Evolutionary conservation across 306 rosid species (phyloP), one percentile per base, ranked within the genome.

Genomic region (Delonix regia): DNA sequence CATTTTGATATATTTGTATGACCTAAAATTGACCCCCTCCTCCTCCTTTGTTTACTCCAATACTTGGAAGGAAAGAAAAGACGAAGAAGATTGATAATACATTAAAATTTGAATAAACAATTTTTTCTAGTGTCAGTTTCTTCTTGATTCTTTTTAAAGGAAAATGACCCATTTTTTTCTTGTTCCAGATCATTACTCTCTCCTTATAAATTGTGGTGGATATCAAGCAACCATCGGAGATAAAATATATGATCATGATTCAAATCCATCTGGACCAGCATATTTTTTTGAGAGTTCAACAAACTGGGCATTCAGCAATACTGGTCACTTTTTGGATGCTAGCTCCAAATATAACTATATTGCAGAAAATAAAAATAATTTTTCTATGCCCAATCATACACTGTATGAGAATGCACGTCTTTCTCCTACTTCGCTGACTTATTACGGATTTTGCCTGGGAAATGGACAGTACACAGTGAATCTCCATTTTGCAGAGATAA

Each of bases 381-480:
- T 88, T 30, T 21, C 75, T 4, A n/a, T 84, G 73, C 57, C 63
- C 6, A 45, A 80, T 70, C 79, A 84, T 64, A 66, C 85, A 55
- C 80, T 89, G 25, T 92, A 92, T 70, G 70, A 30, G 73, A 80
- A 42, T 27, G 97, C 97, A 64, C 96, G 92, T 6, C 80, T 89
- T 84, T 88, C 97, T 73, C 88, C 96, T 6, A 75, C 42, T 63
- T 87, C 92, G 73, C 75, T 90, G 41, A 90, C 91, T 39, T 89
- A 87, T 70, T 89, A 89, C 47, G 91, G 82, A 49, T 78, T 82
- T 24, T 86, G 94, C 53, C 78, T 89, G 36, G 56, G 76, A 73
- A 87, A 89, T 76, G 91, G 91, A 39, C 81, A 41, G 60, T 89
- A 89, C 76, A 85, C 81, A 0, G 82, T 89, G 3, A 83, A 79